A percentile compares a stretch with the other conserved stretches of the same genome.
Evolutionary conservation across 75 land plant genomes (phyloP).

Genomic region (Larix kaempferi): DNA sequence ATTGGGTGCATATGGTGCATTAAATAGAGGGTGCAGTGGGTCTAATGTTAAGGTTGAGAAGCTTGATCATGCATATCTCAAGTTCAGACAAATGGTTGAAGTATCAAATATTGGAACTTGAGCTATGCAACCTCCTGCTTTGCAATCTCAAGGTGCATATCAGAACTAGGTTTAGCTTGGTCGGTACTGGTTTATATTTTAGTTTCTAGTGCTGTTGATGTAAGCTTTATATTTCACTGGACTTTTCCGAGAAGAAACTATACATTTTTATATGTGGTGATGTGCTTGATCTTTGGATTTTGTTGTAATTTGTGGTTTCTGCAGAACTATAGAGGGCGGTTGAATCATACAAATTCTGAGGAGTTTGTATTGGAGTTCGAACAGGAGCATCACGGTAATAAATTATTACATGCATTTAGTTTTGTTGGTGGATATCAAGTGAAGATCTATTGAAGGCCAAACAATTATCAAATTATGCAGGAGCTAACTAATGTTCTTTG

Average conservation of each 20-base stretch:
- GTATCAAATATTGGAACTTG: too few relatives aligned
- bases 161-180: too few relatives aligned
- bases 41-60: too few relatives aligned
- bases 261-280: background rate
- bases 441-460: background rate
- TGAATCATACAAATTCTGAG: slow-evolving; percentile 73
- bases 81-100: too few relatives aligned
- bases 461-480: background rate
- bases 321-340: slow-evolving; percentile 78
- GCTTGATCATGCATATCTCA: too few relatives aligned
- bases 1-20: too few relatives aligned
- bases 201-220: too few relatives aligned
- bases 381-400: slow-evolving; percentile 76
- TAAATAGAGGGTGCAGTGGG: too few relatives aligned
- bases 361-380: slow-evolving; percentile 89
- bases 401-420: background rate
- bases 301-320: background rate
- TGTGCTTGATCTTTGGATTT: background rate
- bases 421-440: background rate
- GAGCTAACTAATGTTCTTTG: background rate
- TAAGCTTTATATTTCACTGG: background rate
- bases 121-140: too few relatives aligned
- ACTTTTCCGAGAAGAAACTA: background rate
- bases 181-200: too few relatives aligned
- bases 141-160: too few relatives aligned